phyloP scores from a whole-genome alignment of 192 early-diverging fungal species.

The Dissophora globulifera region DNA sequence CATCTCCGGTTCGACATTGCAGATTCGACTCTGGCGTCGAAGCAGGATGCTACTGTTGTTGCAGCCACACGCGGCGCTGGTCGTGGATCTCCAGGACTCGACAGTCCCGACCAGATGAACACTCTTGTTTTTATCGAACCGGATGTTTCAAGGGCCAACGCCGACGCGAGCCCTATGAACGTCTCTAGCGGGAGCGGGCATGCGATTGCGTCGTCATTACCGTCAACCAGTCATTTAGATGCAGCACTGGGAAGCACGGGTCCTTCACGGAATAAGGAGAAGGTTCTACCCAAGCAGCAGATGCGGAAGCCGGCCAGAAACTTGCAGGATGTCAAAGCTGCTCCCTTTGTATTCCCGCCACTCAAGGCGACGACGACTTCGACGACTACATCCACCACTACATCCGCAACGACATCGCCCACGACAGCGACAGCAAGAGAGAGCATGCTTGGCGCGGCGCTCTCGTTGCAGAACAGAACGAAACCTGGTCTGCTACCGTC shows the following conservation, averaged over 20 bases:
- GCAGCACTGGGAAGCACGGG: background rate
- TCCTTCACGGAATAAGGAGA: background rate
- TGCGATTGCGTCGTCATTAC: slow-evolving; percentile 36
- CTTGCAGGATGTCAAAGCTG: slow-evolving; percentile 46
- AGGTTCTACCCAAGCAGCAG: slow-evolving; percentile 22
- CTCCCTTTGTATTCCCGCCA: slow-evolving; percentile 46
- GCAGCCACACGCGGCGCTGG: slow-evolving; percentile 16
- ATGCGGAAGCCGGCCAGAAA: slow-evolving; percentile 34
- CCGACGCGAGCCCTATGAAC: slow-evolving; percentile 15
- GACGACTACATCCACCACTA: background rate
- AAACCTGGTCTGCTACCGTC: background rate
- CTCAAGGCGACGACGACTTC: slow-evolving; percentile 13
- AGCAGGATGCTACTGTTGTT: no score
- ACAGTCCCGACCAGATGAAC: slow-evolving; percentile 29
- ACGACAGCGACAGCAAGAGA: background rate
- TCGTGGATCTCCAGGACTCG: slow-evolving; percentile 25
- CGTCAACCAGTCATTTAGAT: slow-evolving; percentile 36
- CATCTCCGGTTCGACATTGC: slow-evolving; percentile 24
- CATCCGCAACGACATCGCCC: slow-evolving; percentile 7
- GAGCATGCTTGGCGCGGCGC: background rate
- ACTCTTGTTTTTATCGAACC: slow-evolving; percentile 51
- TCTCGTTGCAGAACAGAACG: background rate
- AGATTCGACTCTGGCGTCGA: slow-evolving; percentile 10
- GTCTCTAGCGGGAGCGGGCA: background rate
- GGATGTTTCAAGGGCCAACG: slow-evolving; percentile 3